Base-by-base conservation (phyloP, 352 stramenopile genomes). In the Aphanomyces invadans region DNA sequence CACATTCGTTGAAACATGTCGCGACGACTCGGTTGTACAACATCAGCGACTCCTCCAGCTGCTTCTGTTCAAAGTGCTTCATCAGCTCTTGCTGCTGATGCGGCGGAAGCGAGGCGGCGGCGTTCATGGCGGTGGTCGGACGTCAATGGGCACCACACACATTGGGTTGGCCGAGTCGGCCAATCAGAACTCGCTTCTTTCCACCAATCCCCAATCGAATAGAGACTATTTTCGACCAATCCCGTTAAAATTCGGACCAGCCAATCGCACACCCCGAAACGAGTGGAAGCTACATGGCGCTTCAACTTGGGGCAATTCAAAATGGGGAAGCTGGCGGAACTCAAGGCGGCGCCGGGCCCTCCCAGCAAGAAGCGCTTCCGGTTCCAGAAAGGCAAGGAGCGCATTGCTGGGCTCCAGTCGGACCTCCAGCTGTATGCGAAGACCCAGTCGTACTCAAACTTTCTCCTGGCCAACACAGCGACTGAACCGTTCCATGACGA, bases 1-100 rank as follows among this genome's bases (percentile, higher is more conserved):
- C 86, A 70, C 88, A 96, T 69, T 95, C 85, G 59, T 72, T 86
- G 70, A 95, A 95, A 74, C 88, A 96, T 31, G 90, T 76, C 72
- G 94, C 88, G 28, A 96, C 86, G 49, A 89, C 90, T 74, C 86
- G 82, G 74, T 89, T 96, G 74, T 95, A 96, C 75, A 91, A 90
- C 61, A 78, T 76, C 68, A 93, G 90, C 31, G 81, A 91, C 77
- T 94, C 86, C 70, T 88, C 88, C 73, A 95, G 83, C 74, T 89
- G 86, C 83, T 92, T 92, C 76, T 93, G 81, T 73, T 96, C 86
- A 62, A 96, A 81, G 77, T 94, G 83, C 82, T 92, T 62, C 54
- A 62, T 62, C 17, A 62, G 54, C 54, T 62, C 54, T 48, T 62
- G 54, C 54, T 62, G 54, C 36, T 62, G 54, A 25, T 45, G 25